phyloP scores from a whole-genome alignment of 2,329 filamentous ascomycete species.

The Hypoxylon sp. region DNA sequence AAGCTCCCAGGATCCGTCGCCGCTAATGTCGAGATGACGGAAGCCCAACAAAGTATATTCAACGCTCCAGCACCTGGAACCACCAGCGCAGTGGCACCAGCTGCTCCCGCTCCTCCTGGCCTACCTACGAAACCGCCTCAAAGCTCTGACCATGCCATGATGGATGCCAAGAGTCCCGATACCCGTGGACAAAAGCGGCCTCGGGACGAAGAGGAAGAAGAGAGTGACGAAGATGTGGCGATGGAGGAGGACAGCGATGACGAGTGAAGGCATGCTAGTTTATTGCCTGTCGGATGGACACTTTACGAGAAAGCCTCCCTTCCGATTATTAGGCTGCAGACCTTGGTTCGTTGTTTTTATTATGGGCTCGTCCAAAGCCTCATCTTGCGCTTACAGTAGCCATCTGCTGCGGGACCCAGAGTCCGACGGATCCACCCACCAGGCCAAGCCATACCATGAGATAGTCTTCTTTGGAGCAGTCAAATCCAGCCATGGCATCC shows the following conservation, averaged over 20 bases:
- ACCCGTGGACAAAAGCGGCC: conserved; percentile 77
- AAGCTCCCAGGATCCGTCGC: conserved; percentile 72
- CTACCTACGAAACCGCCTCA: conserved; percentile 66
- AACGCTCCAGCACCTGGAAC: conserved; percentile 73
- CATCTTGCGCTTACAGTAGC: conserved; percentile 57
- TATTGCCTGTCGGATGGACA: conserved; percentile 4
- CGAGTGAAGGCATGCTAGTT: conserved; percentile 65
- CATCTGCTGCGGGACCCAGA: conserved; percentile 83
- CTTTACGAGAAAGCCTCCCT: neutral
- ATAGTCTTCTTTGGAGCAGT: conserved; percentile 77
- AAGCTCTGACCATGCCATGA: conserved; percentile 63
- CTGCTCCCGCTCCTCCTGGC: conserved; percentile 56
- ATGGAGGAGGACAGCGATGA: conserved; percentile 80
- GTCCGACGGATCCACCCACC: conserved; percentile 82
- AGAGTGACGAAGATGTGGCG: conserved; percentile 71
- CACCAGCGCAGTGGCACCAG: conserved; percentile 54
- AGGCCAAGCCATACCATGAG: conserved; percentile 91
- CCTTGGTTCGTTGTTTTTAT: conserved; percentile 4
- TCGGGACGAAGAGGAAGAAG: conserved; percentile 75
- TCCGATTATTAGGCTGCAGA: conserved; percentile 13
- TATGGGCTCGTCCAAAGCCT: conserved; percentile 15
- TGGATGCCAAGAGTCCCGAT: conserved; percentile 68
- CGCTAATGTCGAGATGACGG: conserved; percentile 75
- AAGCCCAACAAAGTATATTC: conserved; percentile 86
- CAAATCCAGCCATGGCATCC: conserved; percentile 80